phyloP scores from a whole-genome alignment of 75 land plant genomes.

The Selaginella tamariscina region DNA sequence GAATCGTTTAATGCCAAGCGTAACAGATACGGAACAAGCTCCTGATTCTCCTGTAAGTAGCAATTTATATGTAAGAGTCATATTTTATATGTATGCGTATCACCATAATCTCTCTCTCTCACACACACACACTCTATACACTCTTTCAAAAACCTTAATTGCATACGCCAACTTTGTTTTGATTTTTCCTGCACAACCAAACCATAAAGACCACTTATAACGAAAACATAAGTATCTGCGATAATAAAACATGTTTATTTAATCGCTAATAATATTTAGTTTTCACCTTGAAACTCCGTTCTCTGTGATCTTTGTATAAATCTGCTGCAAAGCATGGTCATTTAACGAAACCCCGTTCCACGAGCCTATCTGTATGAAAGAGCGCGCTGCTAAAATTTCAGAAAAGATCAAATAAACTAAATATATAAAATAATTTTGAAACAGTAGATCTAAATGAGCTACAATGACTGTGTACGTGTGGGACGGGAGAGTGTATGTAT shows the following conservation, averaged over 20 bases:
- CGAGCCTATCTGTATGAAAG: background rate
- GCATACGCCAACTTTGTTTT: slow-evolving; percentile 40
- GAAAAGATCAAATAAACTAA: background rate
- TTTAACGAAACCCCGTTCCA: background rate
- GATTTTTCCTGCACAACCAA: slow-evolving; percentile 33
- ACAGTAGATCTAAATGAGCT: too few relatives aligned
- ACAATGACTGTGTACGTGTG: too few relatives aligned
- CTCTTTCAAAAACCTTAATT: slow-evolving; percentile 46
- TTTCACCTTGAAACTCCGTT: slow-evolving; percentile 48
- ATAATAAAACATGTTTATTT: too few relatives aligned
- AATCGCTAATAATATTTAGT: background rate
- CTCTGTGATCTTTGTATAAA: slow-evolving; percentile 74
- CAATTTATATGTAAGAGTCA: background rate
- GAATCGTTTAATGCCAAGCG: slow-evolving; percentile 83
- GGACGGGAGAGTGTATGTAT: too few relatives aligned
- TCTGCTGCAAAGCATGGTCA: slow-evolving; percentile 70
- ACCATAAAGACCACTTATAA: too few relatives aligned
- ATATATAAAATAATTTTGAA: too few relatives aligned
- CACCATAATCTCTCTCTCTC: too few relatives aligned
- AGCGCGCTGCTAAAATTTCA: background rate
- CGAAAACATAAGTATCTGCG: too few relatives aligned
- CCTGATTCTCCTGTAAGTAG: slow-evolving; percentile 51
- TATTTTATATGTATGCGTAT: background rate
- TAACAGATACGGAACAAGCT: slow-evolving; percentile 59
- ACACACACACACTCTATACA: too few relatives aligned